A percentile compares a stretch with the other conserved stretches of the same genome.
These are phyloP conservation scores for Huiozyma sinensis DNA, from an alignment of 805 yeast species.

Conservation along the genomic window DNA sequence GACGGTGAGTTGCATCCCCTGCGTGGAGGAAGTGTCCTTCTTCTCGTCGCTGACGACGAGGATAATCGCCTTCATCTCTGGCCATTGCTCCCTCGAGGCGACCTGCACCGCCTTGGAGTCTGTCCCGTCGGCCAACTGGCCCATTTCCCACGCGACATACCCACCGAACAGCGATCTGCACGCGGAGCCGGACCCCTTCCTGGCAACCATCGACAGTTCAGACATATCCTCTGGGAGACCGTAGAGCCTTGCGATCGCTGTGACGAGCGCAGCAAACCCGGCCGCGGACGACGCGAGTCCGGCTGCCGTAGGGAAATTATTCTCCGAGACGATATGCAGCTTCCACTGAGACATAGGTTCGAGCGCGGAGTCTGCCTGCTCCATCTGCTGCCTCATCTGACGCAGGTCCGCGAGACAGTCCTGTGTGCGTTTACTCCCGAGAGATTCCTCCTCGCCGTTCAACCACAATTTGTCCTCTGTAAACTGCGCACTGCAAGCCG, in stretches of 20 bases:
- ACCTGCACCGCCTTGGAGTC: conserved; percentile 93
- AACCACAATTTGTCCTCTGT: conserved; percentile 64
- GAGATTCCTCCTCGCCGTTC: conserved; percentile 72
- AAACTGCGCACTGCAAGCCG: conserved; percentile 51
- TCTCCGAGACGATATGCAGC: conserved; percentile 79
- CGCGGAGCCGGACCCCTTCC: conserved; percentile 98
- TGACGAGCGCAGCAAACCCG: conserved; percentile 92
- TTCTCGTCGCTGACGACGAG: conserved; percentile 87
- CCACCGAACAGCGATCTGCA: conserved; percentile 97
- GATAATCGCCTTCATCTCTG: conserved; percentile 82
- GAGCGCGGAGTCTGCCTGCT: conserved; percentile 38
- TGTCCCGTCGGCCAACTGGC: conserved; percentile 57
- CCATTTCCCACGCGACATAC: conserved; percentile 99
- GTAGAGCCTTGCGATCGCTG: conserved; percentile 77
- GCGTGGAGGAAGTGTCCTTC: conserved; percentile 89
- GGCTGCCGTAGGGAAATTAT: conserved; percentile 98
- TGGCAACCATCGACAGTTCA: conserved; percentile 84
- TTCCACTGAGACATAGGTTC: conserved; percentile 55
- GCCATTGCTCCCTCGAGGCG: conserved; percentile 82
- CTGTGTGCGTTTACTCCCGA: conserved; percentile 50
- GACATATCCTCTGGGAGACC: conserved; percentile 75
- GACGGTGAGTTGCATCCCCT: conserved; percentile 96
- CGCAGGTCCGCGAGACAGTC: conserved; percentile 74
- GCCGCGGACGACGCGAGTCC: conserved; percentile 98
- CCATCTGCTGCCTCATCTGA: conserved; percentile 50